Evolutionary conservation across 2,329 filamentous ascomycete genomes (phyloP), one percentile per base, ranked within the genome.

Genomic region (Pseudodiploospora longispora): DNA sequence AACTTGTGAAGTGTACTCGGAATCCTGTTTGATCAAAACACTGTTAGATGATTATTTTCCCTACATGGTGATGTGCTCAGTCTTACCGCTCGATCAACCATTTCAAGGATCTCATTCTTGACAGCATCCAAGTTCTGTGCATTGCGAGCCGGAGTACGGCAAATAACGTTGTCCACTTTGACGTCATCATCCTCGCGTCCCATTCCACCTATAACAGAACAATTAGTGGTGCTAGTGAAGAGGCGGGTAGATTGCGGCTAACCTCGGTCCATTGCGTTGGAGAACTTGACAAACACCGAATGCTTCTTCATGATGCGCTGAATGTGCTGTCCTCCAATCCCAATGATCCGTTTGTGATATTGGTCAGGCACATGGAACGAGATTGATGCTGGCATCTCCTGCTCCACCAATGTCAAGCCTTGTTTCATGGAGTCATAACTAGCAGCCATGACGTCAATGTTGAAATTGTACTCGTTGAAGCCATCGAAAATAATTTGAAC

Each of bases 301-400:
- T 98, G 95, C 69, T 97, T 97, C 74, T 98, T 97, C 93, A 98
- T 98, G 70, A 98, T 97, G 44, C 91, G 87, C 66, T 98, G 93
- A 54, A 98, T 98, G 60, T 98, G 93, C 63, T 97, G 91, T 7
- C 93, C 93, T 49, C 93, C 93, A 57, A 98, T 97, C 42, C 93
- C 93, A 51, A 98, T 98, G 59, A 98, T 98, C 40, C 93, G 89
- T 71, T 98, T 98, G 68, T 98, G 93, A 62, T 98, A 98, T 66
- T 97, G 93, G 58, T 98, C 93, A 4, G 93, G 93, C 29, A 98
- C 93, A 59, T 98, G 93, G 75, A 98, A 98, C 1, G 93, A 97
- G 60, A 98, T 97, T 7, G 93, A 95, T 30, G 93, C 93, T 35
- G 93, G 93, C 90, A 98, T 97, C 68, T 98, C 93, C 67, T 97